Conservation (phyloP, 2,329 filamentous ascomycete species). For the Fusarium siculi region DNA sequence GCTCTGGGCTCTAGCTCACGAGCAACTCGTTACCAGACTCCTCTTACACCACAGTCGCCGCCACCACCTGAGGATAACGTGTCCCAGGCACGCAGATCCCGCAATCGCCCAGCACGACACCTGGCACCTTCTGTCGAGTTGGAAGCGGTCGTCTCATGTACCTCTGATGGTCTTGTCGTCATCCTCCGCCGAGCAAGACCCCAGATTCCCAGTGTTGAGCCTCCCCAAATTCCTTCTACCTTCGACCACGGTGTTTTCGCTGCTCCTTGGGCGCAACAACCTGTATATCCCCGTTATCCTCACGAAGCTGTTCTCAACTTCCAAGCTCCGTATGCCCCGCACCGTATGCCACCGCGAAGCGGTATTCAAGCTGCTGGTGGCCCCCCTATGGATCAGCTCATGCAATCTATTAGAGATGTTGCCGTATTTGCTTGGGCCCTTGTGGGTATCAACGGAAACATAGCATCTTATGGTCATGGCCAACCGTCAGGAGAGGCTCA, state of each 20-base stretch:
- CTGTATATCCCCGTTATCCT: slow-evolving; percentile 62
- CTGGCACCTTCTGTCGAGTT: slow-evolving; percentile 70
- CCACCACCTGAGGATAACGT: neutral
- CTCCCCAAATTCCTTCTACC: slow-evolving; percentile 57
- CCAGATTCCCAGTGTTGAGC: slow-evolving; percentile 69
- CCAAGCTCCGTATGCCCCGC: slow-evolving; percentile 52
- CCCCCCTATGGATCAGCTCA: slow-evolving; percentile 71
- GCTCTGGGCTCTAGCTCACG: slow-evolving; percentile 7
- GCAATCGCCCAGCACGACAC: slow-evolving; percentile 17
- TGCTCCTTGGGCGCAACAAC: slow-evolving; percentile 80
- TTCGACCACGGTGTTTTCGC: slow-evolving; percentile 76
- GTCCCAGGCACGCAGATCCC: neutral
- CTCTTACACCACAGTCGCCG: slow-evolving; percentile 32
- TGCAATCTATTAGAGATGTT: slow-evolving; percentile 84
- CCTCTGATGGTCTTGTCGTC: slow-evolving; percentile 87
- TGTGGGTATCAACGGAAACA: slow-evolving; percentile 80
- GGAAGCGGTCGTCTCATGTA: slow-evolving; percentile 91
- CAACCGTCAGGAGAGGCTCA: slow-evolving; percentile 71
- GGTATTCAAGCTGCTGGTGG: slow-evolving; percentile 60
- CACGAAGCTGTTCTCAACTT: slow-evolving; percentile 46
- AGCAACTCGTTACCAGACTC: slow-evolving; percentile 18
- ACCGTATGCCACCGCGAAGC: slow-evolving; percentile 57
- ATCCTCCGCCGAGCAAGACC: slow-evolving; percentile 80
- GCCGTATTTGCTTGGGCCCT: slow-evolving; percentile 92
- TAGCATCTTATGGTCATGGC: slow-evolving; percentile 72